phyloP scores from a whole-genome alignment of 805 yeast species.

The Kodamaea laetipori region DNA sequence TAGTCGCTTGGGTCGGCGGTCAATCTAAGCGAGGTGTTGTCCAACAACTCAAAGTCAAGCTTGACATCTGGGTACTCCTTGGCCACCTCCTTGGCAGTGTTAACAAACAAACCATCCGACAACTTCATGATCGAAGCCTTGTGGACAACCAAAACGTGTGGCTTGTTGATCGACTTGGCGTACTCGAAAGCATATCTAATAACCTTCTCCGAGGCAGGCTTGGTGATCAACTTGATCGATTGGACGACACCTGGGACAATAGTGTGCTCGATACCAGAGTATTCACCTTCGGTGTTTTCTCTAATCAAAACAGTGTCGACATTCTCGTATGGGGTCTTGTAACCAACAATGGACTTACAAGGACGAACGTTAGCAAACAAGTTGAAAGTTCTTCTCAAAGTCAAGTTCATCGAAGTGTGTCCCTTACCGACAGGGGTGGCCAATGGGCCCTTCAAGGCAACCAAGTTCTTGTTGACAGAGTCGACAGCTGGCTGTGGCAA shows the following conservation, averaged over 20 bases:
- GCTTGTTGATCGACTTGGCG: conserved; percentile 85
- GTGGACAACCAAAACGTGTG: conserved; percentile 92
- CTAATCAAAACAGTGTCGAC: conserved; percentile 96
- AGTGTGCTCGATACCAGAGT: conserved; percentile 98
- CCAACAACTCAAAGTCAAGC: conserved; percentile 84
- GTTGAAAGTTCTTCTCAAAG: conserved; percentile 95
- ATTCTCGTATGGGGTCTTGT: conserved; percentile 83
- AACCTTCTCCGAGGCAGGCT: conserved; percentile 94
- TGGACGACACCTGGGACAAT: conserved; percentile 98
- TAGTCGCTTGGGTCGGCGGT: conserved; percentile 88
- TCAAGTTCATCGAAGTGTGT: conserved; percentile 94
- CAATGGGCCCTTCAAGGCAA: conserved; percentile 96
- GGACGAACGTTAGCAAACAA: conserved; percentile 97
- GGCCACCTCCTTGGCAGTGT: conserved; percentile 85
- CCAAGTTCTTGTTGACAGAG: conserved; percentile 87
- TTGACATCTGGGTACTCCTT: conserved; percentile 90
- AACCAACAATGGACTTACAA: conserved; percentile 90
- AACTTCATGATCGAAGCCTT: conserved; percentile 98
- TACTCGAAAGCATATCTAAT: conserved; percentile 96
- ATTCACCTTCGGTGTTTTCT: conserved; percentile 99
- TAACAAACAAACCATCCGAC: conserved; percentile 95
- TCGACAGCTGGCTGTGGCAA: conserved; percentile 91
- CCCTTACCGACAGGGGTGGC: conserved; percentile 99
- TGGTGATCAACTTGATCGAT: conserved; percentile 95
- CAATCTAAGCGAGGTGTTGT: conserved; percentile 90